Base-by-base conservation (phyloP, 2,329 filamentous ascomycete species). In the Fusarium oligoseptatum region DNA sequence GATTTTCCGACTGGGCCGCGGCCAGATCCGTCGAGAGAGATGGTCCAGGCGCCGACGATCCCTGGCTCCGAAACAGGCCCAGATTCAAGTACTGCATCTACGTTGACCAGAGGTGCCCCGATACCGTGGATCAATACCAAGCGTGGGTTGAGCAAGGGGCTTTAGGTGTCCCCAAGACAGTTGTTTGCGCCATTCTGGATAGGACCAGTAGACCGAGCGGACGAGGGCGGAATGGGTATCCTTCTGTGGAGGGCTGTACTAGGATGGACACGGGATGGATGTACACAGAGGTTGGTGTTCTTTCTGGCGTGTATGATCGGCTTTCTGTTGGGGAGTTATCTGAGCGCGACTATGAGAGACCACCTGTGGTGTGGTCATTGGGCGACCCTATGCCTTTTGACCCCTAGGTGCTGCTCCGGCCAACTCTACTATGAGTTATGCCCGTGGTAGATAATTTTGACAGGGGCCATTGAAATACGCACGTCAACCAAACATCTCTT, bases 251-350 rank as follows among this genome's bases (percentile, higher is more conserved):
- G 20, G 27, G 22, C 1, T 68, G 50, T 1, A 37, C 9, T 7
- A 71, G 15, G 17, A n/a, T 64, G 10, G 45, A 71, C 9, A 71
- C 64, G 11, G 64, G 68, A 15, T 71, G 64, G 50, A 57, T 71
- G 15, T 71, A 64, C 48, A 71, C 20, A 3, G 4, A 14, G 1
- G 8, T 71, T 17, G 0, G 32, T 12, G 7, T 10, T 3, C 15
- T 67, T 36, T 1, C 67, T 2, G 1, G 0, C 1, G 20, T 71
- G 32, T 67, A 70, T 9, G 2, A 71, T 32, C 41, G 7, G 3
- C 32, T 70, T 1, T 61, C 56, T n/a, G 9, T 29, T 6, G 12
- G 50, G 15, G 55, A 43, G 1, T 29, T 57, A 15, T 7, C n/a
- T 3, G 48, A 56, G 8, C 10, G 45, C 24, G 64, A 62, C 20